Evolutionary conservation across 768 basidiomycete species (phyloP).

Genomic region (Mycena kentingensis): DNA sequence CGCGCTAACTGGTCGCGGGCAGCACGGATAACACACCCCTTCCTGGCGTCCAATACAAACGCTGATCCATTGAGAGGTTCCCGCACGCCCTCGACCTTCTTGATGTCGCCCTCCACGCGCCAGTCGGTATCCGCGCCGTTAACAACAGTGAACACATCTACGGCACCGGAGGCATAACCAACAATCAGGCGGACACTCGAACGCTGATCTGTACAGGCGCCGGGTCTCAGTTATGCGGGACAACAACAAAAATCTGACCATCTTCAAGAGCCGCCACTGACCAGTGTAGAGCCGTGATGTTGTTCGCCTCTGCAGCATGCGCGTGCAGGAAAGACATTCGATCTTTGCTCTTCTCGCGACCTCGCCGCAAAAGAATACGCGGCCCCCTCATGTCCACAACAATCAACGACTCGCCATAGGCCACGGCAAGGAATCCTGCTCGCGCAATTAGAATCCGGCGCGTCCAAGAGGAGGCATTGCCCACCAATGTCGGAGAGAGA

Average conservation of each 20-base stretch:
- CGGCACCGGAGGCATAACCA: constrained; percentile 55
- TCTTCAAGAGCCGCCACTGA: constrained; percentile 56
- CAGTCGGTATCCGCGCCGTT: constrained; percentile 40
- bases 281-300: constrained; percentile 64
- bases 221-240: constrained; percentile 2
- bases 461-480: constrained; percentile 20
- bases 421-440: constrained; percentile 76
- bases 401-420: constrained; percentile 58
- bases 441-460: neutral
- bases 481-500: constrained; percentile 76
- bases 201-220: constrained; percentile 40
- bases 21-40: constrained; percentile 41
- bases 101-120: constrained; percentile 35
- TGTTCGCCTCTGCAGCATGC: constrained; percentile 37
- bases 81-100: constrained; percentile 41
- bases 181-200: constrained; percentile 63
- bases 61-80: constrained; percentile 48
- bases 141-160: constrained; percentile 57
- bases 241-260: constrained; percentile 38
- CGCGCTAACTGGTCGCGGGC: constrained; percentile 40
- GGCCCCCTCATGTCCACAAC: constrained; percentile 79
- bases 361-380: constrained; percentile 57
- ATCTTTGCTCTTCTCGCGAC: constrained; percentile 41
- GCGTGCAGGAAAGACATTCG: constrained; percentile 36
- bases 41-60: constrained; percentile 57